Evolutionary conservation across 768 basidiomycete species (phyloP).

Genomic region (Lentinula aciculospora): DNA sequence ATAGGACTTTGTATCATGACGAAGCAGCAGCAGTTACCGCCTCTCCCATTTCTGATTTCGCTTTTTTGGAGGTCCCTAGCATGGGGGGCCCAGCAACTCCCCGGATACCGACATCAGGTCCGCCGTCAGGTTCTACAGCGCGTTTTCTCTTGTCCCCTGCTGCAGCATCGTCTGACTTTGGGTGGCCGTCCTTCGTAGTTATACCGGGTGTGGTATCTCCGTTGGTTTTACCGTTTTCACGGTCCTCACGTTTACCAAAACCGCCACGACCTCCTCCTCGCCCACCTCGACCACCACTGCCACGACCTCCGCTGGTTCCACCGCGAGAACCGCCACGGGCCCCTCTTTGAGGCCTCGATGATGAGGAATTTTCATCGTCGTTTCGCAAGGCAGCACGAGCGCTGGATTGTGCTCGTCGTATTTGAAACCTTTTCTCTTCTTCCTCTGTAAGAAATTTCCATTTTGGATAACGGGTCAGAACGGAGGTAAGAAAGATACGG

Average conservation of each 20-base stretch:
- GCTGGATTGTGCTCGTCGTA: conserved; percentile 67
- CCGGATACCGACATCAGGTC: conserved; percentile 59
- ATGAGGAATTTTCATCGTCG: conserved; percentile 12
- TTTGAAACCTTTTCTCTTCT: conserved; percentile 65
- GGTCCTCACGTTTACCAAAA: neutral
- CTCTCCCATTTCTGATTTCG: conserved; percentile 27
- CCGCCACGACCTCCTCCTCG: conserved; percentile 28
- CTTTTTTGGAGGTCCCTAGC: conserved; percentile 36
- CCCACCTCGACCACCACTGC: conserved; percentile 29
- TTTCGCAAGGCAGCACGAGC: conserved; percentile 46
- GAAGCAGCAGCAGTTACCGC: neutral
- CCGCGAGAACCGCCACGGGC: conserved; percentile 41
- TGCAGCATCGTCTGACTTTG: conserved; percentile 19
- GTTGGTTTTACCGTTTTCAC: conserved; percentile 7
- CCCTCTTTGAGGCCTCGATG: conserved; percentile 18
- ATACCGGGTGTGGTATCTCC: conserved; percentile 16
- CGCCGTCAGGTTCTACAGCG: conserved; percentile 73
- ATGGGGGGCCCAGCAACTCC: conserved; percentile 56
- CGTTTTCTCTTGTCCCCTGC: conserved; percentile 75
- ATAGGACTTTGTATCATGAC: neutral
- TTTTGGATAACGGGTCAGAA: too few relatives aligned
- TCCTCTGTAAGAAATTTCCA: conserved; percentile 43
- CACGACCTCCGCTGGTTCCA: conserved; percentile 38
- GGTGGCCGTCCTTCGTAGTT: conserved; percentile 18
- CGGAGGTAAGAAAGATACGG: neutral